Conservation (phyloP, 331 rosid species). For the Stylosanthes scabra region DNA sequence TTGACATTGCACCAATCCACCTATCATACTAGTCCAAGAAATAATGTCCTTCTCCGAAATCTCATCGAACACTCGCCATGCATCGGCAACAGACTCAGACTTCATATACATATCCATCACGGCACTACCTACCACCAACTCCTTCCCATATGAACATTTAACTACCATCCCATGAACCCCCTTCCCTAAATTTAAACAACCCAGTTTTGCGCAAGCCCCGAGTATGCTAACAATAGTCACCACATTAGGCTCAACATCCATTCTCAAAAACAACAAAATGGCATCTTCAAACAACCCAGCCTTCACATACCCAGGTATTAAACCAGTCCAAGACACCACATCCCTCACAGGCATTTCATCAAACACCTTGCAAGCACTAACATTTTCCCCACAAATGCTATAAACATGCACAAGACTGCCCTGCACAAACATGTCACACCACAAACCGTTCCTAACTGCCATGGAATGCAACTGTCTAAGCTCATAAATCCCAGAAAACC, state of each 20-base stretch:
- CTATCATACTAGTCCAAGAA: conserved; percentile 78
- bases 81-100: conserved; percentile 63
- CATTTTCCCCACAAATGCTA: conserved; percentile 60
- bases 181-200: conserved; percentile 60
- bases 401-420: conserved; percentile 64
- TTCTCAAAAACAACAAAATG: conserved; percentile 63
- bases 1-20: conserved; percentile 75
- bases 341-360: conserved; percentile 83
- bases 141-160: conserved; percentile 43
- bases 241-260: conserved; percentile 64
- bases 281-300: conserved; percentile 64
- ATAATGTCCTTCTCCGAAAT: conserved; percentile 64
- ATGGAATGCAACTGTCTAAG: conserved; percentile 68
- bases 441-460: conserved; percentile 56
- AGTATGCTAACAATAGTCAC: conserved; percentile 69
- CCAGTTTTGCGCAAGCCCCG: conserved; percentile 68
- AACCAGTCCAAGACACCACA: conserved; percentile 86
- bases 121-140: conserved; percentile 67
- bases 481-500: conserved; percentile 63
- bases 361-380: conserved; percentile 59
- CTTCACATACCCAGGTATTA: conserved; percentile 71
- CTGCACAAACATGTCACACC: conserved; percentile 65
- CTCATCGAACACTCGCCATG: conserved; percentile 62
- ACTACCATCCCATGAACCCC: conserved; percentile 74
- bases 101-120: conserved; percentile 75